Evolutionary conservation across 208 protist species (phyloP).

Genomic region (Trypanosoma scelopori): DNA sequence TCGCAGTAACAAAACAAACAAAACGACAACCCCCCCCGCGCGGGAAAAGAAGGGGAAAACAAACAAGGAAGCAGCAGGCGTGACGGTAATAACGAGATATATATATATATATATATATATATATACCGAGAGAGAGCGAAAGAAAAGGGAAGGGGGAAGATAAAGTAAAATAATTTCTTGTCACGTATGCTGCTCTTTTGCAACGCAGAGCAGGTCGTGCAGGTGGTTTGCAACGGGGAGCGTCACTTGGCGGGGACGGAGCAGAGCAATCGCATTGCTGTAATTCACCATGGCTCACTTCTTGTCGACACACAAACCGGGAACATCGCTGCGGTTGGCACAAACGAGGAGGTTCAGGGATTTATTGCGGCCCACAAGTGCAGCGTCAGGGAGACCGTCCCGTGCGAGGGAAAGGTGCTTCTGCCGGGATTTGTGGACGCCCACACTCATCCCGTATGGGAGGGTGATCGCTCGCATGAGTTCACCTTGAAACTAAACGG

Average conservation of each 20-base stretch:
- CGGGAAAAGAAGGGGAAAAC: too few species aligned
- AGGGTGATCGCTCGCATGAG: conserved; percentile 72
- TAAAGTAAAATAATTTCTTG: background rate
- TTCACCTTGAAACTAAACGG: conserved; percentile 84
- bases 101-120: too few species aligned
- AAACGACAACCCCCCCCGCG: too few species aligned
- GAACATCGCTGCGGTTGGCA: conserved; percentile 18
- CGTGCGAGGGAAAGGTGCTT: conserved; percentile 44
- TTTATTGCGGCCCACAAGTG: background rate
- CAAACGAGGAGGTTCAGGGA: conserved; percentile 17
- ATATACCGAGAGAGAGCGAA: too few species aligned
- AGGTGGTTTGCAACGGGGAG: conserved; percentile 26
- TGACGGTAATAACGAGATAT: too few species aligned
- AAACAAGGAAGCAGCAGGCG: too few species aligned
- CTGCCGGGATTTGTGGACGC: conserved; percentile 79
- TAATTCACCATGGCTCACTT: conserved; percentile 20
- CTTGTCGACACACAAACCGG: conserved; percentile 17
- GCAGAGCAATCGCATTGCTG: conserved; percentile 14
- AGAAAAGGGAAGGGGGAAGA: conserved; percentile 1
- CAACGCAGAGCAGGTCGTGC: conserved; percentile 30
- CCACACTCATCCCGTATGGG: conserved; percentile 87
- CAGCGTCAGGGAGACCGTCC: conserved; percentile 32
- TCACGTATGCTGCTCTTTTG: conserved; percentile 18
- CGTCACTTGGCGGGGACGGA: conserved; percentile 8
- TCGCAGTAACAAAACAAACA: too few species aligned